These are phyloP conservation scores for Ascochyta koolunga DNA, from an alignment of 2,329 filamentous ascomycete genomes.

Conservation along the genomic window DNA sequence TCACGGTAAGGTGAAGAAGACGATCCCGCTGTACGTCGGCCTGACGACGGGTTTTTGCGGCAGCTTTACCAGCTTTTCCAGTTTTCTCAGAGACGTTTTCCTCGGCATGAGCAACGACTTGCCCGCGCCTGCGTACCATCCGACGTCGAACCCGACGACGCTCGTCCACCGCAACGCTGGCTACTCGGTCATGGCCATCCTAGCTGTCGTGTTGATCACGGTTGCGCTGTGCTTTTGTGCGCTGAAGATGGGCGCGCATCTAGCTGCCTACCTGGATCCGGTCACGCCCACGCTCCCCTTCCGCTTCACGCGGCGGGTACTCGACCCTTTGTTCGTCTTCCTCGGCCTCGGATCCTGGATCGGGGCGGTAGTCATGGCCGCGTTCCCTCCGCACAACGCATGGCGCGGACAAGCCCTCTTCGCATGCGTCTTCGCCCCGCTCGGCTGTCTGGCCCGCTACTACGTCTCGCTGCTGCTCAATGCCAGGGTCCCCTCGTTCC, in stretches of 20 bases:
- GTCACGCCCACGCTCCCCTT: slow-evolving; percentile 67
- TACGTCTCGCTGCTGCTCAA: slow-evolving; percentile 77
- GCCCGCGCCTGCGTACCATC: slow-evolving; percentile 56
- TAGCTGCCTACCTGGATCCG: slow-evolving; percentile 68
- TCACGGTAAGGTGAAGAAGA: slow-evolving; percentile 71
- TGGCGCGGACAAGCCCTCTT: slow-evolving; percentile 82
- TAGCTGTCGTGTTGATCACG: slow-evolving; percentile 76
- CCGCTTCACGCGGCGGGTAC: slow-evolving; percentile 59
- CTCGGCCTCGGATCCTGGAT: slow-evolving; percentile 79
- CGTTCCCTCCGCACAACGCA: slow-evolving; percentile 69
- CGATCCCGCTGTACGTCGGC: slow-evolving; percentile 85
- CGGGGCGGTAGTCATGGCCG: slow-evolving; percentile 72
- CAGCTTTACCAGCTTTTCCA: slow-evolving; percentile 88
- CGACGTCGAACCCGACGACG: slow-evolving; percentile 30
- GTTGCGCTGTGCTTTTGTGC: slow-evolving; percentile 72
- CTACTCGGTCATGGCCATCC: slow-evolving; percentile 80
- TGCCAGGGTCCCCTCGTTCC: slow-evolving; percentile 68
- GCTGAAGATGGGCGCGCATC: slow-evolving; percentile 74
- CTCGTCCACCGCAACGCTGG: slow-evolving; percentile 67
- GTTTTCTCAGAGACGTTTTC: slow-evolving; percentile 81
- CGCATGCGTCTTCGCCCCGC: slow-evolving; percentile 79
- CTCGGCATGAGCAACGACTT: slow-evolving; percentile 79
- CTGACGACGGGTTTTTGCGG: slow-evolving; percentile 88
- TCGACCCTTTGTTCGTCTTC: slow-evolving; percentile 69
- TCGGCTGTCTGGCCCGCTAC: slow-evolving; percentile 78